Evolutionary conservation across 805 yeast genomes (phyloP).

Genomic region (Pichia scutulata): DNA sequence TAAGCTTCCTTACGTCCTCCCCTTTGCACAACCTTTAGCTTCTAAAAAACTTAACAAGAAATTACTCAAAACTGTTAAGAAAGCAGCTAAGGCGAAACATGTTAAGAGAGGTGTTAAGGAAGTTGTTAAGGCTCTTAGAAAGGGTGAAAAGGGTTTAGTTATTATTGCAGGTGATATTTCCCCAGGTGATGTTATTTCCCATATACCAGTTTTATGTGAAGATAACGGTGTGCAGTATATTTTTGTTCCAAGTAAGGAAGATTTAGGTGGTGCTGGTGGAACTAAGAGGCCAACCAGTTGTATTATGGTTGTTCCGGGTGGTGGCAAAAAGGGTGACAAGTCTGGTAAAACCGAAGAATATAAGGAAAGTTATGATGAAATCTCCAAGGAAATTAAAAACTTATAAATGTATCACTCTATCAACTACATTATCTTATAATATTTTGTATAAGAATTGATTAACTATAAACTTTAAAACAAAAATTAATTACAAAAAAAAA

Average conservation of each 20-base stretch:
- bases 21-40: conserved; percentile 93
- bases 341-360: conserved; percentile 77
- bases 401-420: conserved; percentile 16
- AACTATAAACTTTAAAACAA: background rate
- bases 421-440: background rate
- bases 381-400: conserved; percentile 77
- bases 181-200: conserved; percentile 95
- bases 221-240: conserved; percentile 86
- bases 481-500: background rate
- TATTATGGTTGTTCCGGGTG: conserved; percentile 95
- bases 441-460: conserved; percentile 1
- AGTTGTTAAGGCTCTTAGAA: conserved; percentile 94
- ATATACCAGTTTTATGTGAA: conserved; percentile 95
- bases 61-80: conserved; percentile 90
- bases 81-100: conserved; percentile 96
- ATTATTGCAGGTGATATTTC: conserved; percentile 97
- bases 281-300: conserved; percentile 98
- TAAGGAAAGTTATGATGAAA: conserved; percentile 86
- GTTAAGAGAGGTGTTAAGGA: conserved; percentile 98
- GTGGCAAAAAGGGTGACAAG: conserved; percentile 59
- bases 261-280: conserved; percentile 97
- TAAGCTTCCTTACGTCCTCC: conserved; percentile 81
- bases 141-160: conserved; percentile 96
- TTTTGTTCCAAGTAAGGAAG: conserved; percentile 96
- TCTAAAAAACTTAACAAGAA: conserved; percentile 93